These are phyloP conservation scores for Penicillium decumbens DNA, from an alignment of 2,329 filamentous ascomycete species.

Conservation along the genomic window DNA sequence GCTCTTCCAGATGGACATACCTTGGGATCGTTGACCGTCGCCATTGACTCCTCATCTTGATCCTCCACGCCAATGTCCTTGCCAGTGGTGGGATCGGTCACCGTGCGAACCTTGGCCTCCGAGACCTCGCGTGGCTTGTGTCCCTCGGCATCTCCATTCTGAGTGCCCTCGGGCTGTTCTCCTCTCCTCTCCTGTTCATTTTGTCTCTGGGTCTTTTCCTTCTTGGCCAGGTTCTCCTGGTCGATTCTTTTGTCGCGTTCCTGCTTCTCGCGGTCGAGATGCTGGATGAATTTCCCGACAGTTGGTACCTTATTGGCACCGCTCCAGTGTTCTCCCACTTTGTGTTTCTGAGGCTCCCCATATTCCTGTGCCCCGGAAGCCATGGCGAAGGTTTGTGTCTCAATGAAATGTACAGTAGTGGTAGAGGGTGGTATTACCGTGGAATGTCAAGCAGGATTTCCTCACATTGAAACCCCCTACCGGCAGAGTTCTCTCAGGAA, in stretches of 20 bases:
- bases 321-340: slow-evolving; percentile 68
- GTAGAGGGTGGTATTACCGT: background rate
- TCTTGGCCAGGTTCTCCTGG: slow-evolving; percentile 42
- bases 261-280: slow-evolving; percentile 73
- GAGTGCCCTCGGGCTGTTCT: background rate
- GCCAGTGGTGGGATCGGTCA: slow-evolving; percentile 85
- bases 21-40: slow-evolving; percentile 66
- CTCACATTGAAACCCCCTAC: slow-evolving; percentile 4
- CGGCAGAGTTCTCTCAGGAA: background rate
- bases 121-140: slow-evolving; percentile 47
- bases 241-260: slow-evolving; percentile 70
- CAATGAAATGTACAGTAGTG: background rate
- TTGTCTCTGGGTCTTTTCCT: slow-evolving; percentile 14
- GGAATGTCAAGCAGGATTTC: background rate
- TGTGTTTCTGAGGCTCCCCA: slow-evolving; percentile 35
- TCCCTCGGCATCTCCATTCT: slow-evolving; percentile 40
- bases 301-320: slow-evolving; percentile 80
- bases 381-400: slow-evolving; percentile 1
- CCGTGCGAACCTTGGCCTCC: slow-evolving; percentile 51
- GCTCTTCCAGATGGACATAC: slow-evolving; percentile 37
- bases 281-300: slow-evolving; percentile 75
- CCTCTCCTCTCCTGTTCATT: slow-evolving; percentile 11
- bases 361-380: slow-evolving; percentile 3
- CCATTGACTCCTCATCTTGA: slow-evolving; percentile 64
- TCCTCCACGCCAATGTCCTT: slow-evolving; percentile 82